phyloP scores from a whole-genome alignment of 495 filamentous ascomycete genomes.

The Geoglossum glabrum region DNA sequence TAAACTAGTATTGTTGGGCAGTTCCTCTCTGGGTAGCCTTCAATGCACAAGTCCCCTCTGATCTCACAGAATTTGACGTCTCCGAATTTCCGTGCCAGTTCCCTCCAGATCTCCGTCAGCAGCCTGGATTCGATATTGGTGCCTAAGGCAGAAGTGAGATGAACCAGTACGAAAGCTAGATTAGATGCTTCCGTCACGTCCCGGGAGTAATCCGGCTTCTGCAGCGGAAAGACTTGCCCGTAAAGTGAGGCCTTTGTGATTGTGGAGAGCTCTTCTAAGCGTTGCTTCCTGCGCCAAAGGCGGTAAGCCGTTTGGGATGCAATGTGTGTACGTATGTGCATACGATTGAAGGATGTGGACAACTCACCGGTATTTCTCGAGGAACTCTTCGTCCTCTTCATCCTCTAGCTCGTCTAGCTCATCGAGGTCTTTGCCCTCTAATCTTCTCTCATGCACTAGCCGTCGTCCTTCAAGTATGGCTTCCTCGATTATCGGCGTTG shows the following conservation, averaged over 20 bases:
- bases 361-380: slow-evolving; percentile 58
- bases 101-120: slow-evolving; percentile 70
- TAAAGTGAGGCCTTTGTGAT: slow-evolving; percentile 56
- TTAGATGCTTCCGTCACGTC: slow-evolving; percentile 86
- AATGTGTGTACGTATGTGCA: neutral
- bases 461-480: slow-evolving; percentile 65
- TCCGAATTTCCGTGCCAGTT: slow-evolving; percentile 61
- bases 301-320: slow-evolving; percentile 3
- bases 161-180: slow-evolving; percentile 56
- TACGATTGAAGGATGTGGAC: neutral
- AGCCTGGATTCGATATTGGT: slow-evolving; percentile 69
- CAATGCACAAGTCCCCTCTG: slow-evolving; percentile 77
- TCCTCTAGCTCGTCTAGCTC: slow-evolving; percentile 90
- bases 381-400: slow-evolving; percentile 78
- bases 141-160: slow-evolving; percentile 55
- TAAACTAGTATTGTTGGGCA: slow-evolving; percentile 90
- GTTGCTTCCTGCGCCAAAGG: slow-evolving; percentile 39
- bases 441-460: slow-evolving; percentile 68
- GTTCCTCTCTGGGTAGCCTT: slow-evolving; percentile 85
- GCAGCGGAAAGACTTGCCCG: slow-evolving; percentile 78
- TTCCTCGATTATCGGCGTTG: slow-evolving; percentile 87
- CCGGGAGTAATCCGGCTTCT: slow-evolving; percentile 77
- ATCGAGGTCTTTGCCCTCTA: slow-evolving; percentile 84
- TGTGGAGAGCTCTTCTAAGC: slow-evolving; percentile 56
- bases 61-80: slow-evolving; percentile 99